Conservation (phyloP, 1,284 basidiomycete genomes). For the Cystobasidiaceae sp. region DNA sequence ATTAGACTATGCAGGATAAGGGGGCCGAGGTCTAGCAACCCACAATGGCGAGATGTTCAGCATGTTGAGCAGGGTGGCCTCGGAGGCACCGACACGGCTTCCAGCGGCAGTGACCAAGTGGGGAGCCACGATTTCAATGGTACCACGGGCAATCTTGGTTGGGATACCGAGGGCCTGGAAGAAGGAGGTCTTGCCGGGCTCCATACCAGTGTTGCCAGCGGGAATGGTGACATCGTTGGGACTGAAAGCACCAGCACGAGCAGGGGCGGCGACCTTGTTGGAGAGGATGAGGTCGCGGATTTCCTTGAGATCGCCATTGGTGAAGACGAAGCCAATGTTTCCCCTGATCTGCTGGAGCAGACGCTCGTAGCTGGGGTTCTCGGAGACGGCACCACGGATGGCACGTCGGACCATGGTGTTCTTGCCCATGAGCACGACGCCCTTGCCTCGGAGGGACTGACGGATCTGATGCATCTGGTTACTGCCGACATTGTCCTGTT, state of each 20-base stretch:
- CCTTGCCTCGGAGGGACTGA: constrained; percentile 90
- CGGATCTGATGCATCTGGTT: constrained; percentile 99
- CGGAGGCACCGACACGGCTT: constrained; percentile 90
- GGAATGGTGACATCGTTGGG: constrained; percentile 88
- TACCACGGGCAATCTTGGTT: constrained; percentile 99
- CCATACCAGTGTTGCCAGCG: constrained; percentile 99
- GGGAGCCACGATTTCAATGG: constrained; percentile 98
- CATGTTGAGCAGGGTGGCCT: constrained; percentile 98
- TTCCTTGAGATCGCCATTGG: constrained; percentile 85
- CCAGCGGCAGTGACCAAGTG: constrained; percentile 91
- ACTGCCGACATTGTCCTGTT: constrained; percentile 82
- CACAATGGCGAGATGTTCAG: constrained; percentile 61
- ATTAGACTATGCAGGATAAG: neutral
- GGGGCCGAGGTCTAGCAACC: neutral
- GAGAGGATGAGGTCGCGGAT: constrained; percentile 83
- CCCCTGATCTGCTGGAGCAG: constrained; percentile 92
- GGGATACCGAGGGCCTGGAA: constrained; percentile 99
- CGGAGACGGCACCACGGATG: constrained; percentile 79
- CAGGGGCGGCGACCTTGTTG: constrained; percentile 97
- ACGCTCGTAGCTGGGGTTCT: constrained; percentile 91
- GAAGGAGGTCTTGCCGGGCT: constrained; percentile 99
- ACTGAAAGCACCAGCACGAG: constrained; percentile 94
- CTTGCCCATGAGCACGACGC: constrained; percentile 98
- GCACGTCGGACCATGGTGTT: constrained; percentile 99
- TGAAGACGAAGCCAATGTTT: constrained; percentile 99